phyloP scores from a whole-genome alignment of 306 rosid species.

The Fragaria vesca region DNA sequence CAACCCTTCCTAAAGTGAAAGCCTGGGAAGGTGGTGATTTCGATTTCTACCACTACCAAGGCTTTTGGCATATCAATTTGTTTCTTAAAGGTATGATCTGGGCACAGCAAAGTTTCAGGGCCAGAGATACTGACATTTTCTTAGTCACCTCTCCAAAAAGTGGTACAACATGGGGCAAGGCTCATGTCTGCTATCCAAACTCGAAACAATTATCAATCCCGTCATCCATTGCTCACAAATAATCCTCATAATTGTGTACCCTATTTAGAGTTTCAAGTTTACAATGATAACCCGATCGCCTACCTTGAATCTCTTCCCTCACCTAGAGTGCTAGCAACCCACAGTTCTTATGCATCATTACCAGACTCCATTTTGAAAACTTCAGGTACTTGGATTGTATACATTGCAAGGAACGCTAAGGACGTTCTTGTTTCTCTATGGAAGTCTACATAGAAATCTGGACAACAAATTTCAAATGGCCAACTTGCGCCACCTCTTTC shows the following conservation, averaged over 20 bases:
- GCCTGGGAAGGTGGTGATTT: background rate
- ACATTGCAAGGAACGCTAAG: conserved; percentile 40
- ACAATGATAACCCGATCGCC: background rate
- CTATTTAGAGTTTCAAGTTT: background rate
- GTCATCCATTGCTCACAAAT: conserved; percentile 16
- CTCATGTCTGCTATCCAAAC: conserved; percentile 20
- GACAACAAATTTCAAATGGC: background rate
- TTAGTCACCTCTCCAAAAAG: conserved; percentile 22
- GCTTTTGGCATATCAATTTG: conserved; percentile 14
- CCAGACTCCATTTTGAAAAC: conserved; percentile 3
- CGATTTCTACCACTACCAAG: conserved; percentile 18
- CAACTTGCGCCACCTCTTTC: background rate
- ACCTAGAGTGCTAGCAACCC: conserved; percentile 29
- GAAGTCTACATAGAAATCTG: conserved; percentile 18
- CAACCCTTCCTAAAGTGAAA: background rate
- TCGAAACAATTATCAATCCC: background rate
- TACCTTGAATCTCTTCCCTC: background rate
- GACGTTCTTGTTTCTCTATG: conserved; percentile 34
- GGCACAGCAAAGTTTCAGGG: conserved; percentile 18
- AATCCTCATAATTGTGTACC: conserved; percentile 28
- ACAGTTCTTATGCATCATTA: conserved; percentile 21
- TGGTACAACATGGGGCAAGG: conserved; percentile 40
- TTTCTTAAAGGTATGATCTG: conserved; percentile 4
- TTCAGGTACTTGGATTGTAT: conserved; percentile 24
- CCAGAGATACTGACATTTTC: conserved; percentile 19